These are phyloP conservation scores for Podospora tetraspora DNA, from an alignment of 495 filamentous ascomycete species.

Conservation along the genomic window DNA sequence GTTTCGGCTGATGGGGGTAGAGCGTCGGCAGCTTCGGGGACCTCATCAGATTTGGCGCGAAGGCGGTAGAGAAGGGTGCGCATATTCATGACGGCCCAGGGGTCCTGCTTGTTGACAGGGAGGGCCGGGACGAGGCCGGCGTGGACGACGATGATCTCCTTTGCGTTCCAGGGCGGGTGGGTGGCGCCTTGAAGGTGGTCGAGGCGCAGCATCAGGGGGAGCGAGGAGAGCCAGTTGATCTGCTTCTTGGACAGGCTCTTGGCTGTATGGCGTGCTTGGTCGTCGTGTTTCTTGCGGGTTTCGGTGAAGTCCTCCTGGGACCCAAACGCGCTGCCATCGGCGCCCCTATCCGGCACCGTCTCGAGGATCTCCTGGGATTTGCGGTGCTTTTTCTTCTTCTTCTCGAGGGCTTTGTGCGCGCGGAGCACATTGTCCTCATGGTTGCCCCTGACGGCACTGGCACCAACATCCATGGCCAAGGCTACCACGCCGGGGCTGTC, in stretches of 20 bases:
- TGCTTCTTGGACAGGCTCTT: conserved; percentile 45
- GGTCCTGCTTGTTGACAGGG: conserved; percentile 66
- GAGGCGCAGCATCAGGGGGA: conserved; percentile 69
- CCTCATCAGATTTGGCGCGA: neutral
- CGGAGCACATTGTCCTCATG: conserved; percentile 79
- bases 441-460: conserved; percentile 83
- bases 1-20: conserved; percentile 1
- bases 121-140: conserved; percentile 75
- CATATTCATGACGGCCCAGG: conserved; percentile 86
- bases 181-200: conserved; percentile 45
- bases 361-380: conserved; percentile 2
- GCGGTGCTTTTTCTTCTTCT: conserved; percentile 10
- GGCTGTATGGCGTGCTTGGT: conserved; percentile 30
- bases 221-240: conserved; percentile 61
- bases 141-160: conserved; percentile 70
- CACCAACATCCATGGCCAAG: conserved; percentile 59
- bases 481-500: conserved; percentile 75
- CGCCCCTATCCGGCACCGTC: conserved; percentile 2
- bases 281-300: conserved; percentile 24
- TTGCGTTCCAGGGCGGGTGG: conserved; percentile 40
- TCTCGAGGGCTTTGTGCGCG: conserved; percentile 8
- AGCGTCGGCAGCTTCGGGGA: neutral
- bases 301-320: neutral
- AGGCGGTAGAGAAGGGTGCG: conserved; percentile 52
- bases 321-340: neutral